Evolutionary conservation across 2,329 filamentous ascomycete genomes (phyloP).

Genomic region (Chaetoscypha palmicola): DNA sequence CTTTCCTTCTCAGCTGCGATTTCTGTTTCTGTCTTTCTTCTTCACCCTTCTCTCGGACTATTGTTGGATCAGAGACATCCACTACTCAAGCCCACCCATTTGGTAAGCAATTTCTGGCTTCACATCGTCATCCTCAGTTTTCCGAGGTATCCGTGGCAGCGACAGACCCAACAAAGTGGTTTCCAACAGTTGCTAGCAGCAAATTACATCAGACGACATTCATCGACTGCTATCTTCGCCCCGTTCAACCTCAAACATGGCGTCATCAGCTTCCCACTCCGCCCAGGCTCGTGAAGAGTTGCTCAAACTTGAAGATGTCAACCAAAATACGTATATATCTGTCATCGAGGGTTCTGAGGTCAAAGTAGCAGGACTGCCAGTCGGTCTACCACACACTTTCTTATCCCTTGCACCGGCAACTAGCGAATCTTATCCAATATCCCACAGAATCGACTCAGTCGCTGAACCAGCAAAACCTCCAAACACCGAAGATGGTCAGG

Average conservation of each 20-base stretch:
- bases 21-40: neutral
- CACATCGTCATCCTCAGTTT: too few species aligned
- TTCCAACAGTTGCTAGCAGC: too few species aligned
- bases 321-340: conserved; percentile 17
- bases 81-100: neutral
- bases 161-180: too few species aligned
- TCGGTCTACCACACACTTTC: conserved; percentile 16
- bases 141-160: too few species aligned
- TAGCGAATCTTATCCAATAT: conserved; percentile 22
- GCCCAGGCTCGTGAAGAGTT: conserved; percentile 9
- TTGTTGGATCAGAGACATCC: neutral
- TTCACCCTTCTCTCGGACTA: neutral
- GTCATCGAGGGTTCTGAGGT: conserved; percentile 14
- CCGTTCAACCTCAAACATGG: conserved; percentile 15
- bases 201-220: too few species aligned
- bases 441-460: conserved; percentile 2
- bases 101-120: too few species aligned
- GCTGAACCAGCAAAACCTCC: conserved; percentile 3
- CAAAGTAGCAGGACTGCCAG: neutral
- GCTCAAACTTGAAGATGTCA: conserved; percentile 11
- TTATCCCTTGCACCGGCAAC: conserved; percentile 26
- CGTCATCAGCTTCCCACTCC: conserved; percentile 4
- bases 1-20: too few species aligned
- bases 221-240: too few species aligned
- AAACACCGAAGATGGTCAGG: conserved; percentile 1